Evolutionary conservation across 805 yeast genomes (phyloP), one percentile per base, ranked within the genome.

Genomic region (Kuraishia hungarica): DNA sequence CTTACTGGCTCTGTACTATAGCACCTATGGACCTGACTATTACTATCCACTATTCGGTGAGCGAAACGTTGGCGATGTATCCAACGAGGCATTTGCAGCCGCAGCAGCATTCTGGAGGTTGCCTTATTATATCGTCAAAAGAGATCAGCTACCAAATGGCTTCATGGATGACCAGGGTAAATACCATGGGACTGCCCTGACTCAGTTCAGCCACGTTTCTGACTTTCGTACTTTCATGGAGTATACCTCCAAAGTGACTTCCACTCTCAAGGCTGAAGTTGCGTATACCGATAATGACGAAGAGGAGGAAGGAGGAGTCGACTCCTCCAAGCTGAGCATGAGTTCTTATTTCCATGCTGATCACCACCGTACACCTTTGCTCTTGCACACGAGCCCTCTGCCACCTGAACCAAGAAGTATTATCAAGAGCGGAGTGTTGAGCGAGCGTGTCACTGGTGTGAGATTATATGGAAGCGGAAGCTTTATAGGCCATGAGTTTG

Each of bases 1-100:
- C 29, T 68, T 83, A 51, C 67, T 84, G 23, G 79, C 87, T 0
- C 64, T 82, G 39, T 84, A 82, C 62, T 84, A 83, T 62, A 84
- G 84, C 61, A 64, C 79, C 48, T 81, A 79, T 61, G 87, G 87
- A 0, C 86, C 85, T 2, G 73, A 74, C n/a, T 73, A 78, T 55
- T 82, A 78, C 59, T 82, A 82, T 59, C 80, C 80, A 24, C 67
- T 82, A n/a, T 72, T 82, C 54, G 76, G 84, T 0, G 80, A 81
- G 64, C 86, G 81, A 39, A 76, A 75, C 47, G 80, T 79, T 2
- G 94, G 94, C n/a, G 89, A 85, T 69, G 94, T 93, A 53, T 93
- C 87, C 64, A 87, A 87, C 63, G 93, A 87, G 60, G 86, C 93
- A 0, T 84, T 85, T 57, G 72, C 84, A 54, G 88, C 90, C 0